Evolutionary conservation across 345 rosid species (phyloP).

Genomic region (Eutrema japonicum): DNA sequence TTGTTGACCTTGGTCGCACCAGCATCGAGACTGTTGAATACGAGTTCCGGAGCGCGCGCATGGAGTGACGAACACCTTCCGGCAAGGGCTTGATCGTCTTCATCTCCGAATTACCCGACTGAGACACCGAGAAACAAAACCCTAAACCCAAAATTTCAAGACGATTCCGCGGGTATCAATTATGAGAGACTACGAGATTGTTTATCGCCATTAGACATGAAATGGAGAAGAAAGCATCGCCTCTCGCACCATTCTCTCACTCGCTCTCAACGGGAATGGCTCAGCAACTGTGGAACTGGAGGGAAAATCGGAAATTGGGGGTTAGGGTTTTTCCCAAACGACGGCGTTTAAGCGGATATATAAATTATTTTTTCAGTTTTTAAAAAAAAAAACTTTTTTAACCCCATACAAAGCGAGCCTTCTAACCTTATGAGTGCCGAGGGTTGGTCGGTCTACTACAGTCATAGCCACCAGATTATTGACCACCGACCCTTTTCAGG

Average conservation of each 20-base stretch:
- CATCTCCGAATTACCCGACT: conserved; percentile 44
- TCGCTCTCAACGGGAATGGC: conserved; percentile 32
- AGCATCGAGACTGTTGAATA: conserved; percentile 89
- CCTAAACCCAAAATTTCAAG: conserved; percentile 15
- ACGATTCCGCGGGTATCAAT: neutral
- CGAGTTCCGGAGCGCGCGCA: conserved; percentile 95
- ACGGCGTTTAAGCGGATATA: neutral
- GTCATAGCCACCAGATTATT: neutral
- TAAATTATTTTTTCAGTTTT: too few relatives aligned
- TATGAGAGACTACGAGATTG: neutral
- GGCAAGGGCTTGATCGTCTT: conserved; percentile 64
- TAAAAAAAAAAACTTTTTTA: too few relatives aligned
- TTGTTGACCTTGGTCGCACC: conserved; percentile 68
- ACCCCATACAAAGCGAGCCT: too few relatives aligned
- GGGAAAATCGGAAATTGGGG: conserved; percentile 40
- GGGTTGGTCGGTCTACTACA: too few relatives aligned
- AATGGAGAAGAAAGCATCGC: conserved; percentile 11
- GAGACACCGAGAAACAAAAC: conserved; percentile 24
- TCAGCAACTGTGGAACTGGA: conserved; percentile 31
- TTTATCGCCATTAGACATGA: conserved; percentile 7
- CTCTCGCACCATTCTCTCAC: conserved; percentile 9
- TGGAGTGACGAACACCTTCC: conserved; percentile 57
- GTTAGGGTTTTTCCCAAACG: conserved; percentile 3
- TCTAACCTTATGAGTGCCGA: too few relatives aligned
- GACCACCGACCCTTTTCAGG: neutral